phyloP scores from a whole-genome alignment of 2,329 filamentous ascomycete genomes.

The Coccinonectria pachysandricola region DNA sequence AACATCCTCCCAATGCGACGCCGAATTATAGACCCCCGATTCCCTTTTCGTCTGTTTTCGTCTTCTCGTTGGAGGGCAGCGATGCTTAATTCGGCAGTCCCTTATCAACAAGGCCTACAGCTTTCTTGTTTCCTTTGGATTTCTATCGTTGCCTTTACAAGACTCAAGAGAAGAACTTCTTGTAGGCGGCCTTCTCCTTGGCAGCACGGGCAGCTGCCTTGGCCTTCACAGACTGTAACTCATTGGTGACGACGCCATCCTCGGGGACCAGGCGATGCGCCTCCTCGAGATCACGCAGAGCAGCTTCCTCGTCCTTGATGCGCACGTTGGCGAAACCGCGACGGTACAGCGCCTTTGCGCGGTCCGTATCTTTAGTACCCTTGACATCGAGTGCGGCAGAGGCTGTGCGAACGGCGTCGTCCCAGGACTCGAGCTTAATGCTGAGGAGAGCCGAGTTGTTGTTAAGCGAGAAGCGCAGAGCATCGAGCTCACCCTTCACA shows the following conservation, averaged over 20 bases:
- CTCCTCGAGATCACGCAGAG: conserved; percentile 62
- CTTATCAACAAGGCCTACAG: conserved; percentile 4
- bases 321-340: conserved; percentile 65
- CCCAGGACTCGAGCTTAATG: conserved; percentile 65
- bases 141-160: too few relatives aligned
- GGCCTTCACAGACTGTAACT: conserved; percentile 71
- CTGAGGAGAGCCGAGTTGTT: conserved; percentile 80
- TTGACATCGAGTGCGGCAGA: conserved; percentile 60
- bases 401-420: conserved; percentile 61
- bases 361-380: conserved; percentile 61
- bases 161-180: conserved; percentile 84
- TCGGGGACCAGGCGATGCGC: conserved; percentile 65
- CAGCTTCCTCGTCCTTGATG: conserved; percentile 76
- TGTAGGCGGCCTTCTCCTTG: conserved; percentile 87
- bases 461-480: conserved; percentile 76
- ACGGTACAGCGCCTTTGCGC: conserved; percentile 82
- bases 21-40: too few relatives aligned
- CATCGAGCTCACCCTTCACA: conserved; percentile 54
- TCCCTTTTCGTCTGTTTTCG: conserved; percentile 8
- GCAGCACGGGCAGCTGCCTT: conserved; percentile 60
- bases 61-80: too few relatives aligned
- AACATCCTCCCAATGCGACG: too few relatives aligned
- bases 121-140: conserved; percentile 2
- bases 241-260: conserved; percentile 64
- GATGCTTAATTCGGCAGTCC: too few relatives aligned